These are phyloP conservation scores for Claviceps sp. DNA, from an alignment of 2,329 filamentous ascomycete species.

Conservation along the genomic window DNA sequence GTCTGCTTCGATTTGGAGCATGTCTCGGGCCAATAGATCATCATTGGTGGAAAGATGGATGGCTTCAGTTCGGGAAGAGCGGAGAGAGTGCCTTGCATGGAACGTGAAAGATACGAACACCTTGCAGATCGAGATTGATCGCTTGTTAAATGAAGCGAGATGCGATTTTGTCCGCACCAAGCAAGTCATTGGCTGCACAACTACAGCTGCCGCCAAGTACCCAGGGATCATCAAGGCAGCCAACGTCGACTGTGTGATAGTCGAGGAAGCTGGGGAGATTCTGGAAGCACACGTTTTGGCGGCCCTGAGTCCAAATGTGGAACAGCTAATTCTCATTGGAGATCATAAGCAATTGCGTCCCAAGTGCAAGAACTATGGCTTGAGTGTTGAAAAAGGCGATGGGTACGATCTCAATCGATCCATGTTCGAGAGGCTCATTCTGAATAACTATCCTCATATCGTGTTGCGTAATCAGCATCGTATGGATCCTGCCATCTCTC, in stretches of 20 bases:
- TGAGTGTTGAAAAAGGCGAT: constrained; percentile 49
- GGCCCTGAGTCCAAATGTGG: constrained; percentile 37
- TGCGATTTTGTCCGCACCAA: constrained; percentile 34
- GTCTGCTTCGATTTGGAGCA: neutral
- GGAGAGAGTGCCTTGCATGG: neutral
- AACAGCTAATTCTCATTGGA: constrained; percentile 57
- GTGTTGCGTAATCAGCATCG: constrained; percentile 51
- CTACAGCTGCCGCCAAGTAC: constrained; percentile 54
- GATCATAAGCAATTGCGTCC: constrained; percentile 63
- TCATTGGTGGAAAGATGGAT: neutral
- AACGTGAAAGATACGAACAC: neutral
- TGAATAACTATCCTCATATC: constrained; percentile 37
- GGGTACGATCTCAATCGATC: constrained; percentile 56
- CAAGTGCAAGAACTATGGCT: constrained; percentile 45
- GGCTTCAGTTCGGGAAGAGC: neutral
- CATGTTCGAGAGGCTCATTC: constrained; percentile 54
- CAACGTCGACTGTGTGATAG: constrained; percentile 45
- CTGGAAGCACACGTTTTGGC: constrained; percentile 51
- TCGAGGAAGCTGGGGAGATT: constrained; percentile 65
- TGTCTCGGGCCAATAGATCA: neutral
- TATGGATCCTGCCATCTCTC: constrained; percentile 57
- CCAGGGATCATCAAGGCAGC: constrained; percentile 37
- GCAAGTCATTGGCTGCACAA: constrained; percentile 56
- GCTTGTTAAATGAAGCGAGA: constrained; percentile 29
- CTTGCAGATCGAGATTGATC: constrained; percentile 18